Evolutionary conservation across 129 eudicot species (phyloP).

Genomic region (Erigeron canadensis): DNA sequence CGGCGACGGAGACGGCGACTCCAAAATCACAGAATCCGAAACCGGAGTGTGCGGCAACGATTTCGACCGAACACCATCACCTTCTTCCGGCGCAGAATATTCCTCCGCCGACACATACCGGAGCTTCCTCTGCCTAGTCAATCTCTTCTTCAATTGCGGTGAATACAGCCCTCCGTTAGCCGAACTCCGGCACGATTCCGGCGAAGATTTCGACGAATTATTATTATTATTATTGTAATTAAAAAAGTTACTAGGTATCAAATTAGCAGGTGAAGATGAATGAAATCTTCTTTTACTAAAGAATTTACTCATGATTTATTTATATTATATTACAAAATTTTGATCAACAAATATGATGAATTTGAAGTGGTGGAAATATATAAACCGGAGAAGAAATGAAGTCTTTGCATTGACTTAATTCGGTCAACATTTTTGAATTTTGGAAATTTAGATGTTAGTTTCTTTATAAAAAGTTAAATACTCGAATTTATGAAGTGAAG

Average conservation of each 20-base stretch:
- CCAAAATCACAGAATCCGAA: not conserved
- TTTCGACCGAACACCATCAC: conserved; percentile 27
- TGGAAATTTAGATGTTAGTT: conserved; percentile 24
- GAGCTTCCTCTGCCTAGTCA: conserved; percentile 49
- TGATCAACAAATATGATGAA: not conserved
- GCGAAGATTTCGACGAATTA: conserved; percentile 30
- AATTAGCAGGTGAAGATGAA: conserved; percentile 31
- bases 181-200: conserved; percentile 34
- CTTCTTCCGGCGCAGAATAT: conserved; percentile 30
- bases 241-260: conserved; percentile 35
- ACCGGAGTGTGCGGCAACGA: conserved; percentile 60
- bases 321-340: not conserved
- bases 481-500: conserved; percentile 34
- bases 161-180: conserved; percentile 27
- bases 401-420: conserved; percentile 30
- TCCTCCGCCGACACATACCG: conserved; percentile 52
- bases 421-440: conserved; percentile 34
- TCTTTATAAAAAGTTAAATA: no score
- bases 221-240: not conserved
- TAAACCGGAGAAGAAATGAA: not conserved
- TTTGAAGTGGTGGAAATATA: not conserved
- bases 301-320: conserved; percentile 29
- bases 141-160: conserved; percentile 38
- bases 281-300: conserved; percentile 36
- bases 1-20: conserved; percentile 33